These are phyloP conservation scores for Kockovaella imperatae DNA, from an alignment of 768 basidiomycete genomes.

Conservation along the genomic window DNA sequence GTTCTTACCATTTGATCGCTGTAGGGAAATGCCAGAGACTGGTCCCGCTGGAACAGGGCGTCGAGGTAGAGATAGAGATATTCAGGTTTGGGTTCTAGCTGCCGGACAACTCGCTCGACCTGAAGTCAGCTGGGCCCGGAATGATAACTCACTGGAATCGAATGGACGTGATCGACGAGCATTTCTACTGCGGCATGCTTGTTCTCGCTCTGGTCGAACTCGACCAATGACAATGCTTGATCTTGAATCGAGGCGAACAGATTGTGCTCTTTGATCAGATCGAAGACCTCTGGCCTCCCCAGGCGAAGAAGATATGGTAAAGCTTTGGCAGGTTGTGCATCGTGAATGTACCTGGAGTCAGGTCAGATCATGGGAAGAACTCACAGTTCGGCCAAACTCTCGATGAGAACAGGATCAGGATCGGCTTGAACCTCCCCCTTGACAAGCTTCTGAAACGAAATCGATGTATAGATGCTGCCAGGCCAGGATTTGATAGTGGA, in stretches of 20 bases:
- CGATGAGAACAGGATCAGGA: slow-evolving; percentile 67
- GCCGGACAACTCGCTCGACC: slow-evolving; percentile 81
- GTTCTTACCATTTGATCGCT: slow-evolving; percentile 69
- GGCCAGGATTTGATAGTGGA: slow-evolving; percentile 84
- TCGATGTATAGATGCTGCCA: slow-evolving; percentile 75
- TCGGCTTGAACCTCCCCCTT: slow-evolving; percentile 64
- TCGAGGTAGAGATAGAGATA: slow-evolving; percentile 92
- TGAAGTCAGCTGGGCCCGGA: slow-evolving; percentile 39
- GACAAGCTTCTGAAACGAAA: slow-evolving; percentile 80
- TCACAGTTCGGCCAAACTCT: slow-evolving; percentile 86
- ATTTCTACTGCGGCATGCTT: slow-evolving; percentile 59
- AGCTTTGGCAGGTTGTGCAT: slow-evolving; percentile 89
- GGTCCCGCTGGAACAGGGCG: slow-evolving; percentile 77
- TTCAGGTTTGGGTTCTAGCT: slow-evolving; percentile 64
- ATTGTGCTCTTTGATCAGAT: slow-evolving; percentile 86
- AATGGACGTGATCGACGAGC: slow-evolving; percentile 88
- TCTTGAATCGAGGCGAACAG: slow-evolving; percentile 92
- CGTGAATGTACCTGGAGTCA: slow-evolving; percentile 61
- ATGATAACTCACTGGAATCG: slow-evolving; percentile 67
- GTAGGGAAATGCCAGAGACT: slow-evolving; percentile 68
- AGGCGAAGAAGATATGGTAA: slow-evolving; percentile 81
- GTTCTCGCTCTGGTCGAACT: slow-evolving; percentile 74
- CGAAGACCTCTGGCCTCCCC: slow-evolving; percentile 80
- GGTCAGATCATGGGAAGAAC: not conserved
- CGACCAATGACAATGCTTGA: slow-evolving; percentile 81